These are phyloP conservation scores for Arthrobotrys sinensis DNA, from an alignment of 2,329 filamentous ascomycete species.

Conservation along the genomic window DNA sequence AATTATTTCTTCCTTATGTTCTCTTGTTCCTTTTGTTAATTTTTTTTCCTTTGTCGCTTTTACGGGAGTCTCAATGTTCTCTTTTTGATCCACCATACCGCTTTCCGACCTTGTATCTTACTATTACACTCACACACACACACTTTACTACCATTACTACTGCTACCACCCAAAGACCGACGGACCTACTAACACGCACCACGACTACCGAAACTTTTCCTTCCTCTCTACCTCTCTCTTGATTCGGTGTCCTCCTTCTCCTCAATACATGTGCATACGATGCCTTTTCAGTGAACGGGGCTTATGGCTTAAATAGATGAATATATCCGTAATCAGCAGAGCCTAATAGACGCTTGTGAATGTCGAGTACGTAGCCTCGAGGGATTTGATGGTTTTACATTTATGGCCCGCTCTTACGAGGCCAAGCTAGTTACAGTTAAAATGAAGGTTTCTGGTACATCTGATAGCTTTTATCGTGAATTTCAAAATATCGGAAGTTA, in stretches of 20 bases:
- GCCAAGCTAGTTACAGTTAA: too few relatives aligned
- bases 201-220: not conserved
- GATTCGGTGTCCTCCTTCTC: conserved; percentile 2
- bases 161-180: conserved; percentile 3
- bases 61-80: conserved; percentile 60
- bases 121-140: conserved; percentile 10
- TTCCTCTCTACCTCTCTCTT: not conserved
- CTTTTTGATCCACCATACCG: conserved; percentile 39
- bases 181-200: conserved; percentile 4
- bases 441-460: too few relatives aligned
- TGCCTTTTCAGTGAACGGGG: not conserved
- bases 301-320: conserved; percentile 18
- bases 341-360: not conserved
- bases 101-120: conserved; percentile 51
- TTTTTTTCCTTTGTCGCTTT: conserved; percentile 37
- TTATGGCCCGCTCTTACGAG: too few relatives aligned
- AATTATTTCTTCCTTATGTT: conserved; percentile 23
- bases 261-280: conserved; percentile 15
- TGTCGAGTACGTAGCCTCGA: too few relatives aligned
- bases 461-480: too few relatives aligned
- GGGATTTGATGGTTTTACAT: too few relatives aligned
- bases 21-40: conserved; percentile 29
- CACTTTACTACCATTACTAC: not conserved
- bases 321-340: conserved; percentile 24
- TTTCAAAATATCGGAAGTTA: too few relatives aligned